Conservation (phyloP, 306 rosid species). For the Oemleria cerasiformis region DNA sequence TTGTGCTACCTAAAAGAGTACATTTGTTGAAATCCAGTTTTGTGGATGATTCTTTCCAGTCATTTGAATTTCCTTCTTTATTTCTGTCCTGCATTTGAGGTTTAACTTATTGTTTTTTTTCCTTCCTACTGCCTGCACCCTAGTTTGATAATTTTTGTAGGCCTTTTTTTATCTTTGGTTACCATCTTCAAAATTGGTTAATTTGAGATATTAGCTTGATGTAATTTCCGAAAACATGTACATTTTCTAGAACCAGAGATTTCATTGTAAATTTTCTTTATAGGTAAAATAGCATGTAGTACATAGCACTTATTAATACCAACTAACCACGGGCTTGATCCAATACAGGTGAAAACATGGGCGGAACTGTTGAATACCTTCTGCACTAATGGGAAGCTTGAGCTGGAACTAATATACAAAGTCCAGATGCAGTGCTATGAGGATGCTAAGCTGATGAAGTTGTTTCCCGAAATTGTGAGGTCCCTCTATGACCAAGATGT, state of each 20-base stretch:
- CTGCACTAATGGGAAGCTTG: constrained; percentile 93
- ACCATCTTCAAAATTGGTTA: not conserved
- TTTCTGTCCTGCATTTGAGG: not conserved
- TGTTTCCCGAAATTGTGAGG: constrained; percentile 81
- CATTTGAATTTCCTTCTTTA: too few relatives aligned
- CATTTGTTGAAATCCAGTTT: not conserved
- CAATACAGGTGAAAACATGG: constrained; percentile 91
- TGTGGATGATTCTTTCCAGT: not conserved
- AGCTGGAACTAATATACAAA: constrained; percentile 95
- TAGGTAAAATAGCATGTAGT: not conserved
- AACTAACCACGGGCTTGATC: not conserved
- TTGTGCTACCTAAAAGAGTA: not conserved
- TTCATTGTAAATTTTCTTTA: too few relatives aligned
- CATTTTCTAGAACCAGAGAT: too few relatives aligned
- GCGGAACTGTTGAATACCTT: constrained; percentile 78
- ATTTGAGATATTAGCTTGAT: not conserved
- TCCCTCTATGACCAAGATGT: constrained; percentile 97
- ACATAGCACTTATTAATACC: not conserved
- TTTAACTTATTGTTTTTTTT: not conserved
- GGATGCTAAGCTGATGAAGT: constrained; percentile 99
- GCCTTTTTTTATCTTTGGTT: not conserved
- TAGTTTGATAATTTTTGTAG: not conserved
- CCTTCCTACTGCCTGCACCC: not conserved
- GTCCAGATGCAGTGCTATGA: constrained; percentile 99
- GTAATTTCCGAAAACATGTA: not conserved